Conservation (phyloP, 257 asterid genomes). For the Solanum clarkiae region DNA sequence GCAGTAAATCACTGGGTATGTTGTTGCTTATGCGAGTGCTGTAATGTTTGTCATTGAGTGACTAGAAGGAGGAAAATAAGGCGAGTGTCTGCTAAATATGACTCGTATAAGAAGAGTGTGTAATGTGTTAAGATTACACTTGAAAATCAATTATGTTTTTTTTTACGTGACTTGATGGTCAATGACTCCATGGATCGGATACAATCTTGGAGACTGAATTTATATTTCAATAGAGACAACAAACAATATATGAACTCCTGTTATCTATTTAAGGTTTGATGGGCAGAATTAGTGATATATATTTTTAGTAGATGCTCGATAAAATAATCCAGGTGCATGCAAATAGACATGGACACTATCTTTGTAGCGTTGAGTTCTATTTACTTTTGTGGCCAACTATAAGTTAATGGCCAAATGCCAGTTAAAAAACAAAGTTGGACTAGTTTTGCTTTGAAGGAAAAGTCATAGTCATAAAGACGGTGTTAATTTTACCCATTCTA, state of each 20-base stretch:
- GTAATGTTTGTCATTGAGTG: too few relatives aligned
- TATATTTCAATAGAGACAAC: background rate
- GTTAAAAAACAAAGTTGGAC: background rate
- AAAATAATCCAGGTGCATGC: background rate
- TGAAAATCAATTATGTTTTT: too few relatives aligned
- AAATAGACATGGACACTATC: background rate
- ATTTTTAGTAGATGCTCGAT: background rate
- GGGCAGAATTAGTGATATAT: background rate
- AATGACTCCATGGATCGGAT: background rate
- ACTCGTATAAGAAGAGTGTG: too few relatives aligned
- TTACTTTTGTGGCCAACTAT: background rate
- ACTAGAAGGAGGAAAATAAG: too few relatives aligned
- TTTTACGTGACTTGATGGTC: background rate
- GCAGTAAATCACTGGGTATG: too few relatives aligned
- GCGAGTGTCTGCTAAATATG: too few relatives aligned
- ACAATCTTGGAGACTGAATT: background rate
- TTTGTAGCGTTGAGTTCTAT: background rate
- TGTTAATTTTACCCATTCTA: background rate
- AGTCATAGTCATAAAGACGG: background rate
- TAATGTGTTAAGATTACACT: too few relatives aligned
- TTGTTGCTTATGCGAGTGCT: too few relatives aligned
- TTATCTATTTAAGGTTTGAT: background rate
- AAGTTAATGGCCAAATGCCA: background rate
- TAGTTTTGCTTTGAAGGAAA: background rate
- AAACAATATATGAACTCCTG: background rate